Evolutionary conservation across 83 land plant genomes (phyloP).

Genomic region (Diphasiastrum complanatum): DNA sequence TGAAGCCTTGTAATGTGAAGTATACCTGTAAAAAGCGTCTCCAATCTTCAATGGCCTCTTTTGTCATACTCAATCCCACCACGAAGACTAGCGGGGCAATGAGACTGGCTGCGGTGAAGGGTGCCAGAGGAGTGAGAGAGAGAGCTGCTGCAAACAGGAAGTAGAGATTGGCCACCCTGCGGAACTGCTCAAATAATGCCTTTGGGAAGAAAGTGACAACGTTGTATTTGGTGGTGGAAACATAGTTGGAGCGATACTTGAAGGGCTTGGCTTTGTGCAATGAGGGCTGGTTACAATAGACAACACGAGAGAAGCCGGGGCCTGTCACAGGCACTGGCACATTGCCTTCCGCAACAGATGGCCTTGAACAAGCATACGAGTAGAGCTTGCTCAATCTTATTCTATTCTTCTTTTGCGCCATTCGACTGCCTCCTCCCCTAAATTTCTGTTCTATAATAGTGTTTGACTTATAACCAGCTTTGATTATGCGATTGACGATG

Average conservation of each 20-base stretch:
- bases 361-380: slow-evolving; percentile 22
- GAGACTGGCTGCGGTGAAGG: slow-evolving; percentile 41
- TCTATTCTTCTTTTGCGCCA: slow-evolving; percentile 19
- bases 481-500: too few species aligned
- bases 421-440: slow-evolving; percentile 6
- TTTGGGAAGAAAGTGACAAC: slow-evolving; percentile 61
- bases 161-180: slow-evolving; percentile 76
- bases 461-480: too few species aligned
- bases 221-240: slow-evolving; percentile 77
- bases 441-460: too few species aligned
- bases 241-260: slow-evolving; percentile 47
- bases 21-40: slow-evolving; percentile 49
- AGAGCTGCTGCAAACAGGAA: slow-evolving; percentile 56
- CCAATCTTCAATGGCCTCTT: slow-evolving; percentile 78
- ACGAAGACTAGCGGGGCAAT: slow-evolving; percentile 69
- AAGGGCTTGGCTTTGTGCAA: slow-evolving; percentile 33
- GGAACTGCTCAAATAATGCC: slow-evolving; percentile 80
- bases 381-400: slow-evolving; percentile 33
- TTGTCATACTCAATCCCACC: slow-evolving; percentile 55
- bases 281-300: slow-evolving; percentile 61
- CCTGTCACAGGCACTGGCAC: slow-evolving; percentile 25
- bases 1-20: neutral
- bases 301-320: slow-evolving; percentile 66
- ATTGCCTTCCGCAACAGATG: slow-evolving; percentile 9
- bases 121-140: slow-evolving; percentile 41